Conservation (phyloP, 2,329 filamentous ascomycete genomes). For the Teratosphaeria destructans region DNA sequence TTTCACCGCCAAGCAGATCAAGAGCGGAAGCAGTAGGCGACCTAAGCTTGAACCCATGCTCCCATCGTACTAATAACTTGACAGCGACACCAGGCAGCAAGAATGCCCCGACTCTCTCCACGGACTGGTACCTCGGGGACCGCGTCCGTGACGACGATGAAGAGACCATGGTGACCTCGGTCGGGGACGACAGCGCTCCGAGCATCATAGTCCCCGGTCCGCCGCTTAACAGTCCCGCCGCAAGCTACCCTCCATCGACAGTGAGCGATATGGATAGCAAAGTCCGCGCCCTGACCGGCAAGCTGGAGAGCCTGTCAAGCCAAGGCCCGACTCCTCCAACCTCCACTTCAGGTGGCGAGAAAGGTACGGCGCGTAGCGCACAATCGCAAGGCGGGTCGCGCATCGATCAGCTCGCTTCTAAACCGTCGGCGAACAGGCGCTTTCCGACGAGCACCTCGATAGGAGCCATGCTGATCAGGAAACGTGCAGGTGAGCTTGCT, state of each 20-base stretch:
- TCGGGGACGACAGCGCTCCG: slow-evolving; percentile 1
- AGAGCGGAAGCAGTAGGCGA: not conserved
- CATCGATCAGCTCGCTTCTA: not conserved
- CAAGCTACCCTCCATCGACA: not conserved
- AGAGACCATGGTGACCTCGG: slow-evolving; percentile 1
- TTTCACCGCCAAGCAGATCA: not conserved
- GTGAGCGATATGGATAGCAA: slow-evolving; percentile 1
- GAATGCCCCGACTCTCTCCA: not conserved
- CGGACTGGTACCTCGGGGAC: not conserved
- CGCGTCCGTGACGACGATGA: slow-evolving; percentile 4
- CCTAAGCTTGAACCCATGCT: not conserved
- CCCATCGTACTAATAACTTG: not conserved
- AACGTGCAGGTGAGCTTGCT: not conserved
- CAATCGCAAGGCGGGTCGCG: not conserved
- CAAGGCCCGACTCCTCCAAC: not conserved
- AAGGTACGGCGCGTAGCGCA: not conserved
- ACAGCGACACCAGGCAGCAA: not conserved
- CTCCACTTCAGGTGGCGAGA: not conserved
- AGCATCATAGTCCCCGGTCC: slow-evolving; percentile 5
- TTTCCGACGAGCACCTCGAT: not conserved
- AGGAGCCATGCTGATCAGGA: not conserved
- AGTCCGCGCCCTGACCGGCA: not conserved
- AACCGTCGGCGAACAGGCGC: not conserved
- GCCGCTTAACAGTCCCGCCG: slow-evolving; percentile 10
- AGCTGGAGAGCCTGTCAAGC: not conserved